Base-by-base conservation (phyloP, 108 stramenopile species). In the Nannochloropsis granulata region DNA sequence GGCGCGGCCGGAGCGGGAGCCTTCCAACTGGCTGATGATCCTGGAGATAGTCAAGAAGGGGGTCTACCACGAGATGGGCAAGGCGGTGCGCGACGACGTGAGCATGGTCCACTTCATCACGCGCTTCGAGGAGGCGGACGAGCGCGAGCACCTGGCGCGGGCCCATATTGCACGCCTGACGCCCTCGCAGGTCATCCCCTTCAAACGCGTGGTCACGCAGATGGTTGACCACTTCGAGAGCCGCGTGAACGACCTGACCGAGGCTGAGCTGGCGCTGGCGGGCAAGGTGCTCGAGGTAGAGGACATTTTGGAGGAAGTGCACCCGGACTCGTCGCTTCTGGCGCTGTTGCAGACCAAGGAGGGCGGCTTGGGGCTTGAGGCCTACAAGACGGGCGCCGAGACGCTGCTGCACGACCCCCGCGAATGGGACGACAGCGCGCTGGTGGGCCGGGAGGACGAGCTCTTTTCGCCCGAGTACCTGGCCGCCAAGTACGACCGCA, bases 11-110 rank as follows among this genome's bases (percentile, higher is more conserved):
- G 87, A 88, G 45, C 84, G 84, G 1, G 87, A 88, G 79, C 87
- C 87, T 23, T 84, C 82, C 34, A 24, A 79, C 44, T 88, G 87
- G 87, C 84, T 88, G 25, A 78, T 79, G 84, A 84, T 88, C 25
- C 79, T 88, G 87, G 82, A 80, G 46, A 83, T 88, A 23, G 82
- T 88, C 56, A 44, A 79, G 78, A 85, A 88, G 43, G 87, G 87
- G 0, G 84, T 88, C 16, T 44, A 82, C 46, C 71, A 81, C 43
- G 84, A 84, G 84, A 81, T 84, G 44, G 71, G 78, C 16, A 85
- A 88, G 79, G 83, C 46, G 82, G 82, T 88, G 44, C 44, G 84
- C 42, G 23, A 83, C 14, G 84, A 88, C 45, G 87, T 88, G 43
- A 80, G 84, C 80, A 84, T 84, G 83, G 24, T 78, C 24, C 43